phyloP scores from a whole-genome alignment of 805 yeast genomes.

The Pichia scutulata region DNA sequence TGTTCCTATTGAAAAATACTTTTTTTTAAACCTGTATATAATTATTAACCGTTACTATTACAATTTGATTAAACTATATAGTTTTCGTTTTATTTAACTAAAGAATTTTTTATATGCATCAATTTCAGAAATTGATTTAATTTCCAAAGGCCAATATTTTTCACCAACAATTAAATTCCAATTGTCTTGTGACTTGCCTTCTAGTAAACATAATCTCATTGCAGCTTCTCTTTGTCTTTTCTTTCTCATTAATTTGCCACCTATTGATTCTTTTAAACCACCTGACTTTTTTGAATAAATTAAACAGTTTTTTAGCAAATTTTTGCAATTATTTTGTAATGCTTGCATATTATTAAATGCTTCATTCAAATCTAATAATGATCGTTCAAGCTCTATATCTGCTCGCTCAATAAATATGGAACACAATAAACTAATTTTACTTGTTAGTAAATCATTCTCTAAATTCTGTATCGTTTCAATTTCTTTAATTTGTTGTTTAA shows the following conservation, averaged over 20 bases:
- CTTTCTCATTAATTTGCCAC: slow-evolving; percentile 36
- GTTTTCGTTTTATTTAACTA: not conserved
- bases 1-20: not conserved
- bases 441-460: slow-evolving; percentile 18
- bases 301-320: slow-evolving; percentile 39
- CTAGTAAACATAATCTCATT: slow-evolving; percentile 38
- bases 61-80: not conserved
- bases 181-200: slow-evolving; percentile 28
- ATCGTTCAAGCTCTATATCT: slow-evolving; percentile 44
- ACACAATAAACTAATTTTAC: slow-evolving; percentile 29
- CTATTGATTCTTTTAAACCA: slow-evolving; percentile 41
- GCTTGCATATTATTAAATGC: slow-evolving; percentile 27
- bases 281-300: slow-evolving; percentile 38
- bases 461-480: slow-evolving; percentile 10
- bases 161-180: slow-evolving; percentile 22
- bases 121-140: slow-evolving; percentile 19
- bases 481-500: slow-evolving; percentile 21
- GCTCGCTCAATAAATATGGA: slow-evolving; percentile 42
- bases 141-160: slow-evolving; percentile 23
- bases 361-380: slow-evolving; percentile 27
- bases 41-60: not conserved
- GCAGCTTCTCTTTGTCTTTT: slow-evolving; percentile 39
- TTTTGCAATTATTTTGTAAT: slow-evolving; percentile 33
- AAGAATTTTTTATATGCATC: slow-evolving; percentile 14
- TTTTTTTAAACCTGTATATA: not conserved